Evolutionary conservation across 2,329 filamentous ascomycete species (phyloP).

Genomic region (Fusarium verrucosum): DNA sequence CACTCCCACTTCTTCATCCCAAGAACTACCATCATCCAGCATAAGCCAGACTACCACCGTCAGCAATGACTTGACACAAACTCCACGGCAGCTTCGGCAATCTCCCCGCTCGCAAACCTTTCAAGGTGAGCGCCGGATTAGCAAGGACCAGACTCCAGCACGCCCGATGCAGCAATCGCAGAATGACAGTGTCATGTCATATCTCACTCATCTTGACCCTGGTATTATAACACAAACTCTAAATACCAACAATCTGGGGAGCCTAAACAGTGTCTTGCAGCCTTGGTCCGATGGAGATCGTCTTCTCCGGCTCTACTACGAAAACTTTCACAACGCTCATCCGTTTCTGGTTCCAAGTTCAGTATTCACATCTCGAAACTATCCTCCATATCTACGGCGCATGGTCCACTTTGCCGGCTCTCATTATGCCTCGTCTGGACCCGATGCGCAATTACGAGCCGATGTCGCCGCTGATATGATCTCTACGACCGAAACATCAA

Average conservation of each 20-base stretch:
- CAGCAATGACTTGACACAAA: background rate
- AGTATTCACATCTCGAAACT: conserved; percentile 18
- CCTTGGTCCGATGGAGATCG: conserved; percentile 28
- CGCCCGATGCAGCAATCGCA: background rate
- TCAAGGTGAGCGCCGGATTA: background rate
- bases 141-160: background rate
- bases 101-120: background rate
- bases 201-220: conserved; percentile 6
- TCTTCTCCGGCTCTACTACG: conserved; percentile 32
- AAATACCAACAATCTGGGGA: background rate
- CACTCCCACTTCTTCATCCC: conserved; percentile 1
- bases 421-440: conserved; percentile 22
- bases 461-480: conserved; percentile 19
- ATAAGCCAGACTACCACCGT: background rate
- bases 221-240: conserved; percentile 2
- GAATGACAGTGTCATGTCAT: conserved; percentile 3
- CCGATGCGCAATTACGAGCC: conserved; percentile 11
- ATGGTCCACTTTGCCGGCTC: conserved; percentile 38
- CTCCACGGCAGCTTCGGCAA: background rate
- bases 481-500: conserved; percentile 3
- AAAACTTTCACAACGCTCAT: conserved; percentile 38
- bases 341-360: conserved; percentile 31
- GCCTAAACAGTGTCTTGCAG: background rate
- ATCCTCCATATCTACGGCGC: conserved; percentile 18
- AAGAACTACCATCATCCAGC: background rate